These are phyloP conservation scores for Clavispora asparagi DNA, from an alignment of 805 yeast genomes.

Conservation along the genomic window DNA sequence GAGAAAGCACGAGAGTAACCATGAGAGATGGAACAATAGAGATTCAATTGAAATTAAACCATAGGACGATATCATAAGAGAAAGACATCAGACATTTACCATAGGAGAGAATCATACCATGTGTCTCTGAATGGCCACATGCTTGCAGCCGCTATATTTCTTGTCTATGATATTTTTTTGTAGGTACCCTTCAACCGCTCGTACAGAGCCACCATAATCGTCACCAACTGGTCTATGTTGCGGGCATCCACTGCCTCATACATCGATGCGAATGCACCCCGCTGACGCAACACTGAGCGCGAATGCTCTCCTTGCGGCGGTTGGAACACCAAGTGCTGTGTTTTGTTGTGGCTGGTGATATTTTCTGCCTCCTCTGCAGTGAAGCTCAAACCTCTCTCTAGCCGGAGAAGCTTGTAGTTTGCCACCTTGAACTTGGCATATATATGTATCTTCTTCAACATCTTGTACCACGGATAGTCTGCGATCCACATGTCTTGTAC, in stretches of 20 bases:
- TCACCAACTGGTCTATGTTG: slow-evolving; percentile 6
- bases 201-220: slow-evolving; percentile 8
- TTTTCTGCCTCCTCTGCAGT: slow-evolving; percentile 13
- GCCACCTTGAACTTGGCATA: slow-evolving; percentile 53
- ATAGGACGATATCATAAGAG: too few species aligned
- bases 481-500: slow-evolving; percentile 48
- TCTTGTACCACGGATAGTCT: slow-evolving; percentile 78
- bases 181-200: slow-evolving; percentile 10
- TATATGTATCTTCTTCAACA: slow-evolving; percentile 52
- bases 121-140: background rate
- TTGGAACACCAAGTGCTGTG: slow-evolving; percentile 13
- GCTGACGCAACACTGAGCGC: background rate
- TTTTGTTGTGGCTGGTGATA: slow-evolving; percentile 1
- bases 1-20: too few species aligned
- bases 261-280: slow-evolving; percentile 13
- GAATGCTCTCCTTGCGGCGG: slow-evolving; percentile 6
- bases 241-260: slow-evolving; percentile 11
- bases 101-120: too few species aligned
- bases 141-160: background rate
- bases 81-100: too few species aligned
- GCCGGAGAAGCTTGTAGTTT: slow-evolving; percentile 45
- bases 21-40: too few species aligned
- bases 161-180: slow-evolving; percentile 4
- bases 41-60: too few species aligned
- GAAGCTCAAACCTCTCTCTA: slow-evolving; percentile 26